Base-by-base conservation (phyloP, 169 alveolate genomes). In the Plasmodium adleri region DNA sequence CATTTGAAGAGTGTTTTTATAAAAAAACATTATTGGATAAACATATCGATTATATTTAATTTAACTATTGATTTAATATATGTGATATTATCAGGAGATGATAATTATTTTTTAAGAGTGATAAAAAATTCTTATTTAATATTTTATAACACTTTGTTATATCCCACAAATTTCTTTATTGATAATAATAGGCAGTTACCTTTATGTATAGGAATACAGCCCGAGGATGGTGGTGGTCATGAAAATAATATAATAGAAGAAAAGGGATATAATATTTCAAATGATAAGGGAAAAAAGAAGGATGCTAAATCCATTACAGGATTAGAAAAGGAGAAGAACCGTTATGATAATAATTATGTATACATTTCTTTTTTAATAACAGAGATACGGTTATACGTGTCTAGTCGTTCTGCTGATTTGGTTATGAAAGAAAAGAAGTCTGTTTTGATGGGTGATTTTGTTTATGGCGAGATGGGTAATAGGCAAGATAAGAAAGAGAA, bases 11-110 rank as follows among this genome's bases (percentile, higher is more conserved):
- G 71, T 12, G 24, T 52, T 12, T 54, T 52, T 54, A 39, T 58
- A 6, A 58, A 58, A 39, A 45, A 56, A 47, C 60, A 83, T 45
- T 83, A 83, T 20, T 83, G 91, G 91, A 26, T 20, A 47, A 45
- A 67, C 24, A 26, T 83, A 17, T 83, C 91, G 10, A 63, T 83
- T 43, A 49, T 68, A 9, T 83, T 83, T 47, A 83, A 83, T 32
- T 43, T 83, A 32, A 28, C 75, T 15, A 83, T 83, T 22, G 91
- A 83, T 83, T 72, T 83, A 12, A 68, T 83, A 54, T 83, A 68
- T 56, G 45, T 83, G 7, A 28, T 83, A 28, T 47, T 83, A 83
- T 26, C 91, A 15, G 91, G 91, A 68, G 24, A 67, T 20, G 63
- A 50, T 56, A 50, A 12, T 22, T 83, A 68, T 60, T 83, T 83